Percentiles rank a stretch among this genome's conserved stretches.
These are phyloP conservation scores for Sideroxylon spinosum DNA, from an alignment of 179 eudicot species.

Conservation along the genomic window DNA sequence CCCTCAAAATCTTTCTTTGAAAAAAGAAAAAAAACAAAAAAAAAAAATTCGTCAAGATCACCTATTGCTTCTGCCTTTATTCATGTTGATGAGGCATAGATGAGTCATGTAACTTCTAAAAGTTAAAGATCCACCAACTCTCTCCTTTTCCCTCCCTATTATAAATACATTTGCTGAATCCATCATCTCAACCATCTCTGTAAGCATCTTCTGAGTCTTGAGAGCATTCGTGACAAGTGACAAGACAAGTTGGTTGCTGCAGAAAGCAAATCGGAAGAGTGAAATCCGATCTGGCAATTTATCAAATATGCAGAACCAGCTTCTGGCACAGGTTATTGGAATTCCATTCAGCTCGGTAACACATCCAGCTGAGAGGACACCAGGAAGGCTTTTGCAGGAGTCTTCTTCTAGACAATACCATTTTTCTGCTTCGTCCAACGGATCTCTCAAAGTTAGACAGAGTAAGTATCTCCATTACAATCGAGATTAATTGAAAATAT, in stretches of 20 bases:
- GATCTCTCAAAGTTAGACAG: conserved; percentile 17
- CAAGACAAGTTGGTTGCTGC: background rate
- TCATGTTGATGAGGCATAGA: conserved; percentile 14
- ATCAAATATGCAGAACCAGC: conserved; percentile 10
- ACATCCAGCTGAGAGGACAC: conserved; percentile 13
- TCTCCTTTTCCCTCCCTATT: background rate
- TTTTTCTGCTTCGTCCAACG: conserved; percentile 3
- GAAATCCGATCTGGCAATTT: background rate
- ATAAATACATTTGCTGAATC: conserved; percentile 10
- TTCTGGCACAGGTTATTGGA: conserved; percentile 12
- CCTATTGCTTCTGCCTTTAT: background rate
- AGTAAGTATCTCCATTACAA: conserved; percentile 15
- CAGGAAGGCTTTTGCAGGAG: conserved; percentile 15
- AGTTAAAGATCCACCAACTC: conserved; percentile 1
- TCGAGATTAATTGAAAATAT: background rate
- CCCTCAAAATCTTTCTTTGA: background rate
- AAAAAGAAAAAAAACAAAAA: background rate
- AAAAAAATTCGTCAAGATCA: too few species aligned
- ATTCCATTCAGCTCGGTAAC: conserved; percentile 22
- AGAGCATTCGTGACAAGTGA: background rate
- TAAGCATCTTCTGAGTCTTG: background rate
- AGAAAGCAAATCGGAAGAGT: background rate
- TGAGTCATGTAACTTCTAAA: conserved; percentile 5
- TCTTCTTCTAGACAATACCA: conserved; percentile 20
- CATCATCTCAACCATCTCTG: background rate